A percentile compares a stretch with the other conserved stretches of the same genome.
Conservation (phyloP, 306 rosid genomes). For the Myrica gale region DNA sequence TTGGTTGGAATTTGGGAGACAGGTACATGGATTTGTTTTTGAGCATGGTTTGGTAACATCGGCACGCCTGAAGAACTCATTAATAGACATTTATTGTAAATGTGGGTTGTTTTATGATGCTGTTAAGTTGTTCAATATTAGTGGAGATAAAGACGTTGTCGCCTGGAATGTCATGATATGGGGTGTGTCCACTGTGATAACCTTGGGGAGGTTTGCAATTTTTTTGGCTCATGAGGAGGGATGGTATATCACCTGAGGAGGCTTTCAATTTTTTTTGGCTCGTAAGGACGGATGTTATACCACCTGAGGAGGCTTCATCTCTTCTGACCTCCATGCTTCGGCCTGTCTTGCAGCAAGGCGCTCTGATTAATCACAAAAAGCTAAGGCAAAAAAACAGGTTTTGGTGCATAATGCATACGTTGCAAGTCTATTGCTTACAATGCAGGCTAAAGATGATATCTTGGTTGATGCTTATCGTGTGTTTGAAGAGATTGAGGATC, state of each 20-base stretch:
- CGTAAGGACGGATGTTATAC: conserved; percentile 48
- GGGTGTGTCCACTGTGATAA: conserved; percentile 37
- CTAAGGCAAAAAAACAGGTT: conserved; percentile 56
- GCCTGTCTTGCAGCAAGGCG: conserved; percentile 53
- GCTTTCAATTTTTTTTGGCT: conserved; percentile 46
- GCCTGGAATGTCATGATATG: conserved; percentile 58
- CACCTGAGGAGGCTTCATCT: conserved; percentile 55
- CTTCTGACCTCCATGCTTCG: conserved; percentile 54
- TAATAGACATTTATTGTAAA: conserved; percentile 55
- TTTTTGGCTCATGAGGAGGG: conserved; percentile 47
- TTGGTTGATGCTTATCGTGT: conserved; percentile 43
- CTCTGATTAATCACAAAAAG: conserved; percentile 45
- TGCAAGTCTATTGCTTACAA: conserved; percentile 48
- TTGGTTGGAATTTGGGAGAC: conserved; percentile 45
- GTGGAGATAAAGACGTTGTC: conserved; percentile 50
- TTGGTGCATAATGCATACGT: conserved; percentile 36
- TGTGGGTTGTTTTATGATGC: conserved; percentile 46
- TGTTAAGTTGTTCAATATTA: conserved; percentile 38
- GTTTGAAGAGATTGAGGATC: conserved; percentile 41
- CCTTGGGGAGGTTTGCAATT: conserved; percentile 50
- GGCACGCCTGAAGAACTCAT: conserved; percentile 52
- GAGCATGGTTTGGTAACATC: conserved; percentile 46
- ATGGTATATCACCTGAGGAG: conserved; percentile 50
- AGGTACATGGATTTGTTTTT: conserved; percentile 50
- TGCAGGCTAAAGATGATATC: conserved; percentile 64